These are phyloP conservation scores for Microascus cirrosus DNA, from an alignment of 2,329 filamentous ascomycete species.

Conservation along the genomic window DNA sequence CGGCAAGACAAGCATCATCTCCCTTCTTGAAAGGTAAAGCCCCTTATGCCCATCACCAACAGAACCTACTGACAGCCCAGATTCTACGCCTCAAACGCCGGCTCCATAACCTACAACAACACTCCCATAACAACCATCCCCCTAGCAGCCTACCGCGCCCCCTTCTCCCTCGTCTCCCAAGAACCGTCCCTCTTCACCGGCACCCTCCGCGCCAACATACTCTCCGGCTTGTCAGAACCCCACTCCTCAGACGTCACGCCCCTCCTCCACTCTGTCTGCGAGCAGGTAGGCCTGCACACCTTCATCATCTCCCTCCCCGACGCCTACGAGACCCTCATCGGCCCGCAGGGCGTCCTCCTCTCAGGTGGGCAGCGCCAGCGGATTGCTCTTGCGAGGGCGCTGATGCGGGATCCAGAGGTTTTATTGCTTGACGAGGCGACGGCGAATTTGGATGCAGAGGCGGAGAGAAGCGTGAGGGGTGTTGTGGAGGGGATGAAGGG, in stretches of 20 bases:
- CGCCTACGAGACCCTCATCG: conserved; percentile 43
- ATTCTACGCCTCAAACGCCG: conserved; percentile 30
- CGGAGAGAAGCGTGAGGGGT: conserved; percentile 40
- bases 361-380: conserved; percentile 58
- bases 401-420: conserved; percentile 48
- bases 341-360: conserved; percentile 50
- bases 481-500: conserved; percentile 33
- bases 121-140: conserved; percentile 28
- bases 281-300: conserved; percentile 56
- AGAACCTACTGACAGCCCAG: not conserved
- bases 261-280: conserved; percentile 16
- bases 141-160: conserved; percentile 36
- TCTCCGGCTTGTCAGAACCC: conserved; percentile 25
- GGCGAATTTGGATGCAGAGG: conserved; percentile 49
- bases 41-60: not conserved
- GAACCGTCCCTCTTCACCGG: conserved; percentile 30
- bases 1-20: conserved; percentile 18
- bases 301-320: conserved; percentile 62
- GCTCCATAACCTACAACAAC: conserved; percentile 33
- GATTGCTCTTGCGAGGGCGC: conserved; percentile 52
- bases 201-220: conserved; percentile 58
- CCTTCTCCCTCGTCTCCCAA: conserved; percentile 46
- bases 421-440: conserved; percentile 61
- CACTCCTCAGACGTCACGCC: not conserved
- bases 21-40: conserved; percentile 15